Conservation (phyloP, 768 basidiomycete species). For the Galerina marginata region DNA sequence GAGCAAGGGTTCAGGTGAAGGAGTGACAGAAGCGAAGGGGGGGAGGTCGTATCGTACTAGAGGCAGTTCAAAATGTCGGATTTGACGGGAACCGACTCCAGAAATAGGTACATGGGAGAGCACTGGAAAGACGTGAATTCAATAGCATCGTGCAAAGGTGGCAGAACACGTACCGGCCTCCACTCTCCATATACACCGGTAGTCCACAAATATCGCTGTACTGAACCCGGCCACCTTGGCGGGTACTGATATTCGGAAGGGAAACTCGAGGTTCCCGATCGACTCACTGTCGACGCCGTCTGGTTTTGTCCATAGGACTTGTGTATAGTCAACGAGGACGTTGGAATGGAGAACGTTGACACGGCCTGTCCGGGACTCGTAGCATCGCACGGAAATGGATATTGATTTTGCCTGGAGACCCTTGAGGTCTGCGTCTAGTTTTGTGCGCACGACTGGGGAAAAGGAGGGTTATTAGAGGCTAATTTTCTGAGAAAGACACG, state of each 20-base stretch:
- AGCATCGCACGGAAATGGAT: conserved; percentile 80
- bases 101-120: conserved; percentile 69
- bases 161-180: conserved; percentile 68
- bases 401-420: conserved; percentile 69
- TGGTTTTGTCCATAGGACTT: conserved; percentile 73
- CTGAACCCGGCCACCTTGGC: conserved; percentile 66
- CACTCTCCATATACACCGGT: conserved; percentile 81
- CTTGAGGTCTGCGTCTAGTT: conserved; percentile 72
- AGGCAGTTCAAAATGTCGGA: conserved; percentile 73
- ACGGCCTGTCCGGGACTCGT: conserved; percentile 75
- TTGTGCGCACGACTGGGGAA: conserved; percentile 67
- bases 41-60: conserved; percentile 76
- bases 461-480: neutral
- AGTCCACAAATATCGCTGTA: conserved; percentile 76
- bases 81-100: conserved; percentile 69
- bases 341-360: conserved; percentile 63
- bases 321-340: conserved; percentile 68
- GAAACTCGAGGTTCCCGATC: conserved; percentile 68
- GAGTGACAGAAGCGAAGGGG: conserved; percentile 40
- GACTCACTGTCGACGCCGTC: conserved; percentile 60
- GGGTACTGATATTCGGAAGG: conserved; percentile 76
- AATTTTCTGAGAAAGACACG: conserved; percentile 9
- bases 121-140: conserved; percentile 43
- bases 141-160: conserved; percentile 23
- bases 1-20: conserved; percentile 42